Evolutionary conservation across 305 asterid genomes (phyloP).

Genomic region (Petunia hybrid): DNA sequence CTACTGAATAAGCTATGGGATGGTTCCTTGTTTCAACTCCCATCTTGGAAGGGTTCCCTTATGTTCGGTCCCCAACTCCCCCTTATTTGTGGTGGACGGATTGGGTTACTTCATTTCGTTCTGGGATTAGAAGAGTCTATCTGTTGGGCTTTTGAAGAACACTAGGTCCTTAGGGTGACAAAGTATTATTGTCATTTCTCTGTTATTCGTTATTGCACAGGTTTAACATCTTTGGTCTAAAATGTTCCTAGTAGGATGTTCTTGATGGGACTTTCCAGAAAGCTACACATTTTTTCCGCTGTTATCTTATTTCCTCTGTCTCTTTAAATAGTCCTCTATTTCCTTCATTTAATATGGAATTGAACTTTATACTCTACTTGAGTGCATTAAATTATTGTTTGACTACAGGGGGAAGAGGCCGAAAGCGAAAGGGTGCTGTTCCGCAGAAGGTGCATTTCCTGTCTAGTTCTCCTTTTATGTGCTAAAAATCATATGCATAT

Average conservation of each 20-base stretch:
- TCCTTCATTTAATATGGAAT: not conserved
- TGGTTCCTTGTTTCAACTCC: not conserved
- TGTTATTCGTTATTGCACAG: constrained; percentile 3
- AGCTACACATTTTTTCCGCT: not conserved
- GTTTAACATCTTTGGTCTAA: not conserved
- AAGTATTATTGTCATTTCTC: not conserved
- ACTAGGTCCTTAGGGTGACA: not conserved
- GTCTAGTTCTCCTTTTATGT: not conserved
- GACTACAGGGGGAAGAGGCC: constrained; percentile 44
- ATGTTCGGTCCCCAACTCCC: not conserved
- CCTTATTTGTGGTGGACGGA: not conserved
- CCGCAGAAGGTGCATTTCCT: constrained; percentile 40
- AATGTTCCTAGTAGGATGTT: not conserved
- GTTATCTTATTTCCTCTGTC: constrained; percentile 3
- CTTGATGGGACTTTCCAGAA: constrained; percentile 1
- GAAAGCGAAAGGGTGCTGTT: constrained; percentile 45
- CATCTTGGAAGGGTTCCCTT: not conserved
- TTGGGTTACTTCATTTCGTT: constrained; percentile 5
- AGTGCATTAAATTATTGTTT: constrained; percentile 5
- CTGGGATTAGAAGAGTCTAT: constrained; percentile 12
- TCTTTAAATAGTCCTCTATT: not conserved
- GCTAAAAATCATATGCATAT: constrained; percentile 11
- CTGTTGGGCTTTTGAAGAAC: constrained; percentile 21
- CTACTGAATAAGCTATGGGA: constrained; percentile 13
- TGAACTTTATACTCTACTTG: constrained; percentile 14